phyloP scores from a whole-genome alignment of 2,329 filamentous ascomycete genomes.

The Calonectria henricotiae region DNA sequence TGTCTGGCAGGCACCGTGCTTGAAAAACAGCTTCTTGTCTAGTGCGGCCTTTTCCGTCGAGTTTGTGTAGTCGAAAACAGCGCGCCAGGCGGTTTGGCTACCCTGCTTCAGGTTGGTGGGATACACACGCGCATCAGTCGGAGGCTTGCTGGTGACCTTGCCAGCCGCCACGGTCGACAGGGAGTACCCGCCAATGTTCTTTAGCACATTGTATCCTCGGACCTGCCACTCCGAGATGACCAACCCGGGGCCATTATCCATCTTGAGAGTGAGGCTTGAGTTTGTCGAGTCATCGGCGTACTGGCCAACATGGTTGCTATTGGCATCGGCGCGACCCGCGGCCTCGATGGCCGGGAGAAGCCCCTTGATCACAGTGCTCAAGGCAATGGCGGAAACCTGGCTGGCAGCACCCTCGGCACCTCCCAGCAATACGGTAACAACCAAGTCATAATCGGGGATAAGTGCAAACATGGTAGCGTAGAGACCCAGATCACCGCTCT shows the following conservation, averaged over 20 bases:
- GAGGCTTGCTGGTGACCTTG: slow-evolving; percentile 26
- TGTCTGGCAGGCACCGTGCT: slow-evolving; percentile 53
- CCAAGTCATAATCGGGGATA: slow-evolving; percentile 65
- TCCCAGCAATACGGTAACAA: slow-evolving; percentile 60
- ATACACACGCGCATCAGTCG: slow-evolving; percentile 53
- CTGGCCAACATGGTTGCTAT: slow-evolving; percentile 55
- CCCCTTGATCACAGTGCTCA: slow-evolving; percentile 54
- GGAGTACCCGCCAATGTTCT: slow-evolving; percentile 55
- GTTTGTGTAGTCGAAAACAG: slow-evolving; percentile 51
- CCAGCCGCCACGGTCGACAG: slow-evolving; percentile 40
- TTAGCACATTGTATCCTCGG: slow-evolving; percentile 61
- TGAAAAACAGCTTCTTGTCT: slow-evolving; percentile 51
- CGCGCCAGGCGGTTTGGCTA: slow-evolving; percentile 55
- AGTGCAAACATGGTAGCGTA: slow-evolving; percentile 62
- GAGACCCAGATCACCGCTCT: slow-evolving; percentile 61
- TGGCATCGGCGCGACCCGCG: slow-evolving; percentile 59
- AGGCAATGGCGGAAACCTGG: slow-evolving; percentile 43
- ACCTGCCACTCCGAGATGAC: slow-evolving; percentile 59
- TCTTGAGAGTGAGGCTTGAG: slow-evolving; percentile 59
- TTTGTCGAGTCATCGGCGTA: slow-evolving; percentile 60
- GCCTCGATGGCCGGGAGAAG: slow-evolving; percentile 63
- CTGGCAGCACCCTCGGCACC: slow-evolving; percentile 51
- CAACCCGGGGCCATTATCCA: slow-evolving; percentile 61
- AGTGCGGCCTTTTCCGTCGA: slow-evolving; percentile 40
- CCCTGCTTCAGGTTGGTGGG: slow-evolving; percentile 50